Base-by-base conservation (phyloP, 2,329 filamentous ascomycete genomes). In the Paracamarosporium sp. region DNA sequence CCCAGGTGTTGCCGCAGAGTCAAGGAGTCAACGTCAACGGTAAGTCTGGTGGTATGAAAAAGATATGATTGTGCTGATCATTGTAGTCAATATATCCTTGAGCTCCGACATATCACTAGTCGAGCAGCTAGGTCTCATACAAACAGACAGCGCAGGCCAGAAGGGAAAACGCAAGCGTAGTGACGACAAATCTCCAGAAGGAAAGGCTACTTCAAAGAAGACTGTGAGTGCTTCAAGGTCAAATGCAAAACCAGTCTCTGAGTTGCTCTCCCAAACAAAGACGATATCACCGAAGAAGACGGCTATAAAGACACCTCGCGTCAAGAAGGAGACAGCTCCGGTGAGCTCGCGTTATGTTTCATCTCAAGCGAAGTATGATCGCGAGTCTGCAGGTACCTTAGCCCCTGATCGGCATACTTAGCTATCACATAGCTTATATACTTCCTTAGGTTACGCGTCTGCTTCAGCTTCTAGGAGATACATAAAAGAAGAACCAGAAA, bases 21-120 rank as follows among this genome's bases (percentile, higher is more conserved):
- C 31, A 38, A 20, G 43, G 55, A 56, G 25, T 60, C 54, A 63
- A 62, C 45, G 57, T 66, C 2, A 61, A 58, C n/a, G 63, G 59
- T 59, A 58, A 20, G 51, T 17, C n/a, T 44, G 38, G 11, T 35
- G 33, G 22, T 51, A 17, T 38, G 20, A 11, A 22, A 17, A 9
- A 24, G 22, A 2, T 22, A 24, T 12, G 17, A 22, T 22, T 2
- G 22, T 41, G 38, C 38, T 41, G 22, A 48, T n/a, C 28, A 6
- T 2, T 6, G 17, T 8, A 60, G 56, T 60, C 22, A 64, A 62
- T 25, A 7, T 64, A 9, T 56, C 47, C 11, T 43, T 59, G 5
- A 17, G 17, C 12, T 20, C 53, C 24, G 53, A 28, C 13, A 20
- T 51, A 20, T 4, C 50, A 13, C 15, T 47, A 28, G 15, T 41